A percentile compares a stretch with the other conserved stretches of the same genome.
phyloP scores from a whole-genome alignment of 345 rosid species.

The Clausena lansium region DNA sequence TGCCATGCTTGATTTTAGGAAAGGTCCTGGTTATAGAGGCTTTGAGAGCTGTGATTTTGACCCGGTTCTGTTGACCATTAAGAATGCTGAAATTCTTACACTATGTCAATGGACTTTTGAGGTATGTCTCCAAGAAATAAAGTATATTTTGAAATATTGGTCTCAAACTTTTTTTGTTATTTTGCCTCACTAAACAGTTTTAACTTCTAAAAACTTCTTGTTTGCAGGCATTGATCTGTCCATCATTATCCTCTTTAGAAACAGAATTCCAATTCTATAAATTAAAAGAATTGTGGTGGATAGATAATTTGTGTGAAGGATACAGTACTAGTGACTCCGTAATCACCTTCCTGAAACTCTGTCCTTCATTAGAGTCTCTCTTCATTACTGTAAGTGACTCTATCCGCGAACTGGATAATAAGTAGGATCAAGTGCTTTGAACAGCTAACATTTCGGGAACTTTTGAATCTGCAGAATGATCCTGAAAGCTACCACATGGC shows the following conservation, averaged over 20 bases:
- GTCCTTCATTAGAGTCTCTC: conserved; percentile 51
- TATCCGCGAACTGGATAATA: neutral
- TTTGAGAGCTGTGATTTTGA: conserved; percentile 29
- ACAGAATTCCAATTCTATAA: conserved; percentile 52
- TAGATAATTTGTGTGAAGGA: conserved; percentile 37
- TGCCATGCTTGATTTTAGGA: conserved; percentile 47
- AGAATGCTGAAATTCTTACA: conserved; percentile 52
- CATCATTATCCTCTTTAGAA: conserved; percentile 37
- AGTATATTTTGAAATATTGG: neutral
- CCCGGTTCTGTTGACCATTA: conserved; percentile 46
- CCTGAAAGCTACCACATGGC: conserved; percentile 27
- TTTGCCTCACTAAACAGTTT: neutral
- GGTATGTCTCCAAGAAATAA: conserved; percentile 28
- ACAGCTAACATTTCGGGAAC: neutral
- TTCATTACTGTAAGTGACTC: conserved; percentile 45
- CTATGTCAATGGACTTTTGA: conserved; percentile 59
- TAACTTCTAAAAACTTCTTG: neutral
- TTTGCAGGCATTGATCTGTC: conserved; percentile 46
- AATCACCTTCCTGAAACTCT: conserved; percentile 49
- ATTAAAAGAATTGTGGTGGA: conserved; percentile 60
- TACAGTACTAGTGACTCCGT: conserved; percentile 31
- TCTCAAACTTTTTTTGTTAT: neutral
- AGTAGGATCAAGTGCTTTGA: neutral
- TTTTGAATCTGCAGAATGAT: conserved; percentile 40
- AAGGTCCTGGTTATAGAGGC: conserved; percentile 36